Base-by-base conservation (phyloP, 352 stramenopile species). In the Nothophytophthora sp. region DNA sequence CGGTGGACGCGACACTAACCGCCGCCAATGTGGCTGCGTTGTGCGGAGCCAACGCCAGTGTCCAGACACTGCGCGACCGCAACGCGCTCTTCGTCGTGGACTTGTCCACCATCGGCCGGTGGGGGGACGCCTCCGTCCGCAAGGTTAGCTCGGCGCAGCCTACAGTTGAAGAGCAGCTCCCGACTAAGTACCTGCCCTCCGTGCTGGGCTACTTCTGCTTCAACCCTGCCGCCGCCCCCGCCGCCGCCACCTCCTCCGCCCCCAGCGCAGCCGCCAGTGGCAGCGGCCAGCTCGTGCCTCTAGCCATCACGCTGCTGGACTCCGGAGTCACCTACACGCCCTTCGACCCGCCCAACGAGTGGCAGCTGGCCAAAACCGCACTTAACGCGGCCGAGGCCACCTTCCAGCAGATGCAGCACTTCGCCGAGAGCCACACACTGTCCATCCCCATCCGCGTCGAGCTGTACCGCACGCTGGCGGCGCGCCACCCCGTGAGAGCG, bases 331-430 rank as follows among this genome's bases (percentile, higher is more conserved):
- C 67, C 19, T 86, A 86, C 67, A 73, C 74, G 34, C 68, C 68
- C 6, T 71, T 70, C 34, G 66, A 82, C 34, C 36, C 44, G 9
- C 34, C 36, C 0, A 54, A 65, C 8, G 74, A 82, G 63, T 86
- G 71, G 69, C 55, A 60, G 23, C 55, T 83, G 12, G 75, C 71
- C 52, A 86, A 81, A 52, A 72, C 70, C 23, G 69, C 59, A 15
- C 55, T 81, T 11, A 74, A 86, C 23, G 50, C 69, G 2, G 67
- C 63, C 34, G 69, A 77, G 30, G 57, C 62, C 44, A 69, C 59
- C 12, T 72, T 67, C 57, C 74, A 86, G 52, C 56, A 86, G 55
- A 66, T 82, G 54, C 59, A 68, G 46, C 74, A 86, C 63, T 74
- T 81, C 35, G 61, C 51, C 15, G 71, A 82, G 44, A 77, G 67